These are phyloP conservation scores for Lumnitzera racemosa DNA, from an alignment of 345 rosid genomes.

Conservation along the genomic window DNA sequence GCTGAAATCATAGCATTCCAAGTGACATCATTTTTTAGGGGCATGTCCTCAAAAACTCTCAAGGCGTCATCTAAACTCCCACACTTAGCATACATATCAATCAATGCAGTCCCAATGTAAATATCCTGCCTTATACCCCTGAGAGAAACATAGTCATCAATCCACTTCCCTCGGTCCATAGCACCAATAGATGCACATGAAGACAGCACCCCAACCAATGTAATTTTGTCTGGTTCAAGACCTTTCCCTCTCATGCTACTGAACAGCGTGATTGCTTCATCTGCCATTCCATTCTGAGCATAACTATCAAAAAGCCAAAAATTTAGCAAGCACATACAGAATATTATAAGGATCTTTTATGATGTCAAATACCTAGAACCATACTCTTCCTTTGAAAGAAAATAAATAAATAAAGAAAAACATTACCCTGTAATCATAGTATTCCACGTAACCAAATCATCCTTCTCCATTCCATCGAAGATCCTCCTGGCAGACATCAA, in stretches of 20 bases:
- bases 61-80: constrained; percentile 64
- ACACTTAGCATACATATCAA: constrained; percentile 89
- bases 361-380: too few relatives aligned
- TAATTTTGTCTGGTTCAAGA: constrained; percentile 39
- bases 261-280: constrained; percentile 58
- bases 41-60: constrained; percentile 62
- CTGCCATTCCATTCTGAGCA: constrained; percentile 77
- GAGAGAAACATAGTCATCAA: constrained; percentile 40
- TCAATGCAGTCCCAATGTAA: constrained; percentile 61
- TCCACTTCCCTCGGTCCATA: constrained; percentile 62
- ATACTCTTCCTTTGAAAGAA: too few relatives aligned
- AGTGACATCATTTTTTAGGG: constrained; percentile 66
- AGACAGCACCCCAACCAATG: constrained; percentile 53
- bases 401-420: background rate
- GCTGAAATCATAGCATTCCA: constrained; percentile 92
- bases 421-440: constrained; percentile 79
- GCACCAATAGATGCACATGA: constrained; percentile 81
- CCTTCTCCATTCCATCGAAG: constrained; percentile 51
- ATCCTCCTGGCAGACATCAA: constrained; percentile 56
- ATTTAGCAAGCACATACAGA: constrained; percentile 1
- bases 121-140: constrained; percentile 40
- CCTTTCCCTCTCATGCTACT: constrained; percentile 40
- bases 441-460: constrained; percentile 75
- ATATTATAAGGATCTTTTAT: background rate
- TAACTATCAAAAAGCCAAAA: constrained; percentile 32